A percentile compares a stretch with the other conserved stretches of the same genome.
Evolutionary conservation across 257 asterid genomes (phyloP).

Genomic region (Avicennia marina): DNA sequence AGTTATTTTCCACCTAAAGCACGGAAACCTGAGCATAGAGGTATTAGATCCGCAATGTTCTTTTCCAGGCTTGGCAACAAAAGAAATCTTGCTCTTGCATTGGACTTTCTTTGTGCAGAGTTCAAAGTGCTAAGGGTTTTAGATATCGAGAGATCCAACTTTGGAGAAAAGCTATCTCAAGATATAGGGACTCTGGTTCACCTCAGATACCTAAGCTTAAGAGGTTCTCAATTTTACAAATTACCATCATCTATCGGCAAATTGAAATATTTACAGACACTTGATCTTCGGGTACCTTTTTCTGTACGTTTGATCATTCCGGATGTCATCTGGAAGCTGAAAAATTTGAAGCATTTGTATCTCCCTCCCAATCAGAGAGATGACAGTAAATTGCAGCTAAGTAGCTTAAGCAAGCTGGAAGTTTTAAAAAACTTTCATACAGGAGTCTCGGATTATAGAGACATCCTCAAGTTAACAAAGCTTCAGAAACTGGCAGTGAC

Average conservation of each 20-base stretch:
- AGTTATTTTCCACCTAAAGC: slow-evolving; percentile 39
- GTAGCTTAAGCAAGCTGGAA: slow-evolving; percentile 13
- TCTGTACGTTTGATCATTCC: background rate
- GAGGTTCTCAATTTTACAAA: background rate
- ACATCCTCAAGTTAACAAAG: slow-evolving; percentile 31
- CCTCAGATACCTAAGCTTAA: slow-evolving; percentile 6
- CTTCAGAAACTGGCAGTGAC: slow-evolving; percentile 42
- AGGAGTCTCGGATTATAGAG: slow-evolving; percentile 12
- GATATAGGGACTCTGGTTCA: background rate
- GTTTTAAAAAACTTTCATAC: slow-evolving; percentile 7
- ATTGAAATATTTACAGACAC: slow-evolving; percentile 8
- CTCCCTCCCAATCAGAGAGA: background rate
- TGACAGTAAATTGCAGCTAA: background rate
- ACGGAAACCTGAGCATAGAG: slow-evolving; percentile 30
- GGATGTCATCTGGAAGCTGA: slow-evolving; percentile 7
- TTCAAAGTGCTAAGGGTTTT: background rate
- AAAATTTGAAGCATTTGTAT: slow-evolving; percentile 2
- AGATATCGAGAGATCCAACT: background rate
- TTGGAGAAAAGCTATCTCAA: background rate
- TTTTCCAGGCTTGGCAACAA: slow-evolving; percentile 32
- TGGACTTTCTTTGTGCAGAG: background rate
- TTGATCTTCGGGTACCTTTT: slow-evolving; percentile 18
- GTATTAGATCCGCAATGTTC: slow-evolving; percentile 47
- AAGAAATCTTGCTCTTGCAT: background rate
- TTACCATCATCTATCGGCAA: slow-evolving; percentile 2